Base-by-base conservation (phyloP, 148 eudicot species). In the Cornus florida region DNA sequence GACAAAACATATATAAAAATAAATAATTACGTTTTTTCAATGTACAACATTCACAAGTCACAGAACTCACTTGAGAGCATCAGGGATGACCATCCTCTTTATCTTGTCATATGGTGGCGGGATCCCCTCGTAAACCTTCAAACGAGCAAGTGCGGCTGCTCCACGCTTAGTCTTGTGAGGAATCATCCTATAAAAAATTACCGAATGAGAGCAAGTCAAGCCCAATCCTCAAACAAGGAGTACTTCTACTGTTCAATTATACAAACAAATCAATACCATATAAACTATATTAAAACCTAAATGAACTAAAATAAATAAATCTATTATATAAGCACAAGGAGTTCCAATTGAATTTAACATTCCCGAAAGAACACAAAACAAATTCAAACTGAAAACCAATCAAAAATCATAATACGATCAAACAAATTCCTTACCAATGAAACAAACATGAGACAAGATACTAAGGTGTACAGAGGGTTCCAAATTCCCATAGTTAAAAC, bases 151-250 rank as follows among this genome's bases (percentile, higher is more conserved):
- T 23, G 97, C 97, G 67, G 97, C 94, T 6, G 92, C 97, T 32
- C 94, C 97, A 1, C 94, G 86, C 95, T 92, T 92, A 1, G 92
- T 92, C 89, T 92, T 92, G 86, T 92, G 97, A 48, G 97, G 94
- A 69, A 89, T 88, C 97, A 92, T 92, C 62, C 97, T 92, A 70
- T 59, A 56, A 67, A 41, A n/a, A 57, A 68, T 64, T 10, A 78
- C 31, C 48, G 70, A n/a, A 4, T 23, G 38, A 41, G 8, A 32
- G 71, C 35, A 71, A 78, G 19, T 6, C 48, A 43, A 43, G 8
- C 23, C 59, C 46, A 43, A 6, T 2, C 48, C 1, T 43, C 48
- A 43, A 43, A 43, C 38, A 43, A 43, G 9, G 8, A 43, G 38
- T 33, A 39, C 22, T 14, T 8, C 10, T 38, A 70, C 6, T 38